These are phyloP conservation scores for Starmerella geochares DNA, from an alignment of 805 yeast species.

Conservation along the genomic window DNA sequence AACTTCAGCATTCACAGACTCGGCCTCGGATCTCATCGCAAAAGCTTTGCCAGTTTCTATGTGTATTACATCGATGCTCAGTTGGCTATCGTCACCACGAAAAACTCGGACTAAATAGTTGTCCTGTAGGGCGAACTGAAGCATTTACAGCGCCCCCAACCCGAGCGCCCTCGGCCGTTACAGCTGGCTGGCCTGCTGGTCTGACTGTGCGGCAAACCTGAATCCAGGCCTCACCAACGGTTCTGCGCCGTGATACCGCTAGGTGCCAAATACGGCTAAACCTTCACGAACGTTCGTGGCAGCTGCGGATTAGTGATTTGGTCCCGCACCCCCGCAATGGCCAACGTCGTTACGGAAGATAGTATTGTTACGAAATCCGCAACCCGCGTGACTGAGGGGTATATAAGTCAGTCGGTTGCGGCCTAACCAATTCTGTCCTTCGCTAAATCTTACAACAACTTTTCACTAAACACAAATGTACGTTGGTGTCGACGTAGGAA, in stretches of 20 bases:
- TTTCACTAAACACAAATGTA: constrained; percentile 30
- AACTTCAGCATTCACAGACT: background rate
- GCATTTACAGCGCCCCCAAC: too few species aligned
- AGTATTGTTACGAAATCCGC: constrained; percentile 1
- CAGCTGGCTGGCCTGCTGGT: too few species aligned
- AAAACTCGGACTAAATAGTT: background rate
- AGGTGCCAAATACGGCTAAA: background rate
- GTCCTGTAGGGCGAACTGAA: background rate
- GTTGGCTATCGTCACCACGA: background rate
- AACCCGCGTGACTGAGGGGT: constrained; percentile 2
- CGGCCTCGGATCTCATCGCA: background rate
- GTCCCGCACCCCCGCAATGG: background rate
- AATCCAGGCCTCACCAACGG: background rate
- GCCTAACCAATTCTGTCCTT: background rate
- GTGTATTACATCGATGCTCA: background rate
- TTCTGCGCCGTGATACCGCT: background rate
- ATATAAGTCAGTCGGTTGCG: background rate
- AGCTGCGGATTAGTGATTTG: background rate
- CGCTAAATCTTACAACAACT: background rate
- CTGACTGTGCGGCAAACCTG: too few species aligned
- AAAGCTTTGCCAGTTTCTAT: background rate
- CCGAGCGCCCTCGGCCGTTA: too few species aligned
- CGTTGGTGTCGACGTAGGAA: constrained; percentile 91
- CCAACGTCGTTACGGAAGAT: constrained; percentile 1
- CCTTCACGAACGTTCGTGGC: constrained; percentile 5